A percentile compares a stretch with the other conserved stretches of the same genome.
Evolutionary conservation across 2,329 filamentous ascomycete species (phyloP).

Genomic region (Ploettnerulaceae sp.): DNA sequence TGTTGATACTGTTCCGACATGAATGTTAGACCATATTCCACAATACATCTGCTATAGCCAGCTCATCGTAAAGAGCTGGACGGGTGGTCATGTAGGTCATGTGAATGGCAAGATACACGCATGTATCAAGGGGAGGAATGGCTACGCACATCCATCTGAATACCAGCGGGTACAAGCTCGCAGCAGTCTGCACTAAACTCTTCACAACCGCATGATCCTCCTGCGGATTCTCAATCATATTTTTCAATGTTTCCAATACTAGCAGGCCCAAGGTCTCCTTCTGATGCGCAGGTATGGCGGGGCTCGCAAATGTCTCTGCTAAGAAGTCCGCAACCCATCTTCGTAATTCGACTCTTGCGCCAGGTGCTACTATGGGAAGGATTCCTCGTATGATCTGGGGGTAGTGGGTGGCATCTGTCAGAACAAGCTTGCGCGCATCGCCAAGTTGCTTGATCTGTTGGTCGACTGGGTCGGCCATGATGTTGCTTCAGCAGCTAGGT

Average conservation of each 20-base stretch:
- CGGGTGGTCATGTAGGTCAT: not conserved
- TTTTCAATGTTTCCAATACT: conserved; percentile 72
- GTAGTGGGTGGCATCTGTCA: conserved; percentile 84
- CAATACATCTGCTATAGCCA: not conserved
- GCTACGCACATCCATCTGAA: conserved; percentile 88
- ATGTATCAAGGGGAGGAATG: conserved; percentile 20
- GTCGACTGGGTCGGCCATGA: conserved; percentile 55
- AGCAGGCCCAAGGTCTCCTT: conserved; percentile 76
- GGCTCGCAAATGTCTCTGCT: conserved; percentile 91
- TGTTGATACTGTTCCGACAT: conserved; percentile 63
- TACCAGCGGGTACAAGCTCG: conserved; percentile 88
- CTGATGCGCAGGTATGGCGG: conserved; percentile 68
- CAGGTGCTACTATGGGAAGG: conserved; percentile 79
- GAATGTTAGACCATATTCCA: conserved; percentile 28
- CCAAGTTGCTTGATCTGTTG: conserved; percentile 85
- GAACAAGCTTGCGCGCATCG: conserved; percentile 82
- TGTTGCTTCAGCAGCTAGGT: conserved; percentile 16
- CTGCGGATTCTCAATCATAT: conserved; percentile 63
- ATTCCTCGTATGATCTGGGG: conserved; percentile 88
- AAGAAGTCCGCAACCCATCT: conserved; percentile 96
- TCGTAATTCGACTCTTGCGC: conserved; percentile 72
- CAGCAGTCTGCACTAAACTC: conserved; percentile 79
- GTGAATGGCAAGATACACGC: conserved; percentile 4
- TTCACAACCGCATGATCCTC: conserved; percentile 79
- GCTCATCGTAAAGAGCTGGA: not conserved